Evolutionary conservation across 1,284 basidiomycete species (phyloP), one percentile per base, ranked within the genome.

Genomic region (Puccinia coronata): DNA sequence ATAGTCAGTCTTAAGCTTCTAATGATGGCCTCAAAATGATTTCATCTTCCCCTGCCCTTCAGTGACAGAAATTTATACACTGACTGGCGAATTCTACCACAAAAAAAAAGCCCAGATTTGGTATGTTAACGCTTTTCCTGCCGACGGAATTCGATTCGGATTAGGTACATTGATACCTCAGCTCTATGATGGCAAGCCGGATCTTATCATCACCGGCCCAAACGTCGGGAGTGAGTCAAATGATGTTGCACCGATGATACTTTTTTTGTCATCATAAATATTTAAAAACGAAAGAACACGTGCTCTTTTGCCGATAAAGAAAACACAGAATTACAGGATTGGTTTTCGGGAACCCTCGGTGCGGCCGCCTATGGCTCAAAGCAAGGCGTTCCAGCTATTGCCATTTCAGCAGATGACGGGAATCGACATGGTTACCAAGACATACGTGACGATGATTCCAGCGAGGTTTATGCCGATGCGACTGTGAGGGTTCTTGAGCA

Each of bases 341-440:
- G 39, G n/a, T 80, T 80, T 41, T 80, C 77, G n/a, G 77, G 77
- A 9, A 80, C 77, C n/a, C 23, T 80, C 9, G 77, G 77, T 16
- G 77, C 77, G 20, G 77, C 77, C 9, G 28, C 23, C 0, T 80
- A 43, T 61, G 77, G 51, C 34, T 8, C 77, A 0, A 28, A 41
- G 53, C 41, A 69, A n/a, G 77, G 77, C 0, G 55, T 80, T 14
- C 67, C 77, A 4, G 65, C 77, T 9, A 80, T 80, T 59, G 67
- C 77, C 6, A 71, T 80, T 28, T 80, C 77, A 18, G 55, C 39
- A 31, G 53, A 28, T 41, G 53, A 61, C 39, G 67, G n/a, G 34
- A n/a, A 28, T 34, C 65, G 77, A 34, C 67, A 80, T 31, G 61
- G 77, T 47, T 80, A 43, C 49, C 8, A 47, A 18, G 31, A 79